Base-by-base conservation (phyloP, 495 filamentous ascomycete genomes). In the Trichocladium uniseriatum region DNA sequence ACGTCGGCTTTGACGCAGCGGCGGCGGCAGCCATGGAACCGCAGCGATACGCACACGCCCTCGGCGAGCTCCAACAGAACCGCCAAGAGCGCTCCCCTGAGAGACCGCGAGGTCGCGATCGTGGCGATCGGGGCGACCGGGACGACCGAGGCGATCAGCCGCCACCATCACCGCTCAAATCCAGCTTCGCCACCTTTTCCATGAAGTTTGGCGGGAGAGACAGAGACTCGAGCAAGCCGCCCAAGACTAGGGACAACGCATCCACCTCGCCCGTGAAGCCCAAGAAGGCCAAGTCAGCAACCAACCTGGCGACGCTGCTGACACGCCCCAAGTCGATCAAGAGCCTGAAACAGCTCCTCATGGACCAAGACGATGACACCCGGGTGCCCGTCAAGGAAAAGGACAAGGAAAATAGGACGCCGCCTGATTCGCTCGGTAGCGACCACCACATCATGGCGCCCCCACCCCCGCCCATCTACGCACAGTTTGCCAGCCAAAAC, bases 281-380 rank as follows among this genome's bases (percentile, higher is more conserved):
- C 6, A 90, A 89, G 65, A 94, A 91, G 72, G 77, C 80, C 15
- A 94, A 94, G 58, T 94, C 89, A 0, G 75, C 85, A 5, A 89
- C 85, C 39, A 90, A 85, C 58, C 71, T 94, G 5, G 76, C 80
- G 0, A 81, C 73, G 4, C 76, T 87, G 9, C 41, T 74, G 16
- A 74, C 24, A 8, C 24, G 79, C 35, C 76, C 79, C 16, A 83
- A 80, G 52, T 75, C 78, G 9, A 70, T 73, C 11, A 84, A 81
- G 62, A 76, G 73, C 45, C 50, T 75, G 22, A 64, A 70, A 28
- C 67, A 60, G 32, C 16, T 49, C 22, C 36, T 71, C 58, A 55
- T 61, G 42, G 63, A 59, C 28, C 60, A 57, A 31, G 65, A 68
- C 31, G 64, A 73, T 10, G 66, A 70, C 11, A 55, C 52, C 29